phyloP scores from a whole-genome alignment of 306 rosid genomes.

The Inga oerstediana region DNA sequence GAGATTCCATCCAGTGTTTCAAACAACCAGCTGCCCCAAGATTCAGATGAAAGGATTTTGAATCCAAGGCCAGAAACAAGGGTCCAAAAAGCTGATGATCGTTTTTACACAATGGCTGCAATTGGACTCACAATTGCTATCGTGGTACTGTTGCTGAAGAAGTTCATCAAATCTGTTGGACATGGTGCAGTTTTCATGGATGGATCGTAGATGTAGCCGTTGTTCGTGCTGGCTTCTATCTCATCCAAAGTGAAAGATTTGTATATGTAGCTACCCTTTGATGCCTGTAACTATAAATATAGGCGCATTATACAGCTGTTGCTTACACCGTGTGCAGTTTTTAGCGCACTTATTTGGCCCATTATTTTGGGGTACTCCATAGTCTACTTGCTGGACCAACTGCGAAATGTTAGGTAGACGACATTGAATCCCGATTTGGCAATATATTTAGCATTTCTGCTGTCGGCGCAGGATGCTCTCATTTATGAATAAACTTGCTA shows the following conservation, averaged over 20 bases:
- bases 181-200: slow-evolving; percentile 78
- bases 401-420: background rate
- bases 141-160: slow-evolving; percentile 76
- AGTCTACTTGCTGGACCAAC: background rate
- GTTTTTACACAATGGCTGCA: slow-evolving; percentile 88
- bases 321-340: background rate
- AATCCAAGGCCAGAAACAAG: slow-evolving; percentile 52
- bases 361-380: background rate
- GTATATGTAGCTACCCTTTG: background rate
- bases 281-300: background rate
- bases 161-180: slow-evolving; percentile 73
- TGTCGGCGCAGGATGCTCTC: background rate
- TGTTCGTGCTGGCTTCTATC: slow-evolving; percentile 22
- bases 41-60: slow-evolving; percentile 45
- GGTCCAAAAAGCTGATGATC: slow-evolving; percentile 68
- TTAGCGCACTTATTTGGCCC: background rate
- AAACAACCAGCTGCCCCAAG: slow-evolving; percentile 43
- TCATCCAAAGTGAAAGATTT: background rate
- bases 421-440: background rate
- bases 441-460: background rate
- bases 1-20: slow-evolving; percentile 47
- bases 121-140: slow-evolving; percentile 94
- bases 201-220: slow-evolving; percentile 56
- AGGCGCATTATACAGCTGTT: too few species aligned
- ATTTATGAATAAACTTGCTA: background rate